A percentile compares a stretch with the other conserved stretches of the same genome.
These are phyloP conservation scores for Fusarium devonianum DNA, from an alignment of 2,329 filamentous ascomycete genomes.

Conservation along the genomic window DNA sequence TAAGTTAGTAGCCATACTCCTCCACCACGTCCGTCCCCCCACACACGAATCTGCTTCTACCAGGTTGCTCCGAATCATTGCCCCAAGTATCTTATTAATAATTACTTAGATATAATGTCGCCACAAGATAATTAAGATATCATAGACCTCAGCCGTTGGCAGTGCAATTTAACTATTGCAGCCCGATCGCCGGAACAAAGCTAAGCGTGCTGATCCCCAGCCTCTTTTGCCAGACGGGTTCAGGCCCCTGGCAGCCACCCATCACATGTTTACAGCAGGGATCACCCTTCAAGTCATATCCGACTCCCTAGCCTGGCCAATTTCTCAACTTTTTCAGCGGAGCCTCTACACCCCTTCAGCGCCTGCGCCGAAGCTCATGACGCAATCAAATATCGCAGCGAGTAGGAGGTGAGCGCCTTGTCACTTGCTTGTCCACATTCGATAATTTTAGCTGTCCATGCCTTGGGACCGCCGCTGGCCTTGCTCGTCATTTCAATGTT, in stretches of 20 bases:
- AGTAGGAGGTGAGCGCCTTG: conserved; percentile 20
- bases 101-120: background rate
- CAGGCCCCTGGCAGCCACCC: too few relatives aligned
- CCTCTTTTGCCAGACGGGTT: conserved; percentile 20
- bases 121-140: conserved; percentile 1
- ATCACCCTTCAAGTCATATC: conserved; percentile 34
- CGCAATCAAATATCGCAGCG: conserved; percentile 29
- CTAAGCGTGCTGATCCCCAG: conserved; percentile 3
- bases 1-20: too few relatives aligned
- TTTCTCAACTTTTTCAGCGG: conserved; percentile 4
- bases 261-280: conserved; percentile 37
- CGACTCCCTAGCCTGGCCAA: conserved; percentile 25
- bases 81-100: background rate
- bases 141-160: conserved; percentile 16
- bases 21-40: too few relatives aligned
- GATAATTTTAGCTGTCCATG: conserved; percentile 2
- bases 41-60: background rate
- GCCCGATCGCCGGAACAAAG: conserved; percentile 9
- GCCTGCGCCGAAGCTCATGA: conserved; percentile 28
- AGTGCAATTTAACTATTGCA: conserved; percentile 17
- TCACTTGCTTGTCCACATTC: conserved; percentile 11
- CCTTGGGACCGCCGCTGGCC: conserved; percentile 19
- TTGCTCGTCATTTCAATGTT: conserved; percentile 1
- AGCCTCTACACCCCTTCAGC: conserved; percentile 1
- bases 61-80: conserved; percentile 1